Base-by-base conservation (phyloP, 1,284 basidiomycete species). In the Neotropicomus parvogracilis region DNA sequence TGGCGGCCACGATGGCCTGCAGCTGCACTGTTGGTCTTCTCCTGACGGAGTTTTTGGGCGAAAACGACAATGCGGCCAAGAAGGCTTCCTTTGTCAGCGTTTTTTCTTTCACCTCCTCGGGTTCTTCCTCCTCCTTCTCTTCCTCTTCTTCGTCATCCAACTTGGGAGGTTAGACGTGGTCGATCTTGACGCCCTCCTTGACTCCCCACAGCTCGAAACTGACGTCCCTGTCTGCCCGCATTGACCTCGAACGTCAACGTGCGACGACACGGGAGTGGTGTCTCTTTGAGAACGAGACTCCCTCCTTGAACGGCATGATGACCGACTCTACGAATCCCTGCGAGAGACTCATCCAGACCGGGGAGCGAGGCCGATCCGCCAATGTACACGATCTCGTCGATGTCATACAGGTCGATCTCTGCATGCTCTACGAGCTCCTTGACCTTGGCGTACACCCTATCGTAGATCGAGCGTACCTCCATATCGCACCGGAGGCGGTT, bases 401-500 rank as follows among this genome's bases (percentile, higher is more conserved):
- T 79, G 59, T 82, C 86, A 71, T 77, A 78, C 53, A 88, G 70
- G 62, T 98, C 92, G 24, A 93, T 65, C 16, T 75, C 75, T 0
- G 83, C 83, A 28, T 73, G 65, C 20, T 71, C 68, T 20, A 94
- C 76, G 17, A 92, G 78, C 40, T 80, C 72, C 47, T 73, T 69
- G 49, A 92, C 79, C 48, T 81, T 80, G 24, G 69, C 67, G 27
- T 79, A 77, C 44, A 97, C 83, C 55, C 79, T 72, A 49, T 75
- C 73, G 72, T 95, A 98, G 29, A 95, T 76, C 11, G 80, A 59
- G 9, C 80, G 74, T 3, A 86, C 81, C 56, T 97, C 81, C 72
- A 97, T 81, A 68, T 97, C 94, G 71, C 97, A 97, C 29, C 95
- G 83, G 70, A 95, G 80, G 39, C 93, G 81, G 71, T 97, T 98